Evolutionary conservation across 139 green algal species (phyloP), one percentile per base, ranked within the genome.

Genomic region (Astrephomene gubernaculifera): DNA sequence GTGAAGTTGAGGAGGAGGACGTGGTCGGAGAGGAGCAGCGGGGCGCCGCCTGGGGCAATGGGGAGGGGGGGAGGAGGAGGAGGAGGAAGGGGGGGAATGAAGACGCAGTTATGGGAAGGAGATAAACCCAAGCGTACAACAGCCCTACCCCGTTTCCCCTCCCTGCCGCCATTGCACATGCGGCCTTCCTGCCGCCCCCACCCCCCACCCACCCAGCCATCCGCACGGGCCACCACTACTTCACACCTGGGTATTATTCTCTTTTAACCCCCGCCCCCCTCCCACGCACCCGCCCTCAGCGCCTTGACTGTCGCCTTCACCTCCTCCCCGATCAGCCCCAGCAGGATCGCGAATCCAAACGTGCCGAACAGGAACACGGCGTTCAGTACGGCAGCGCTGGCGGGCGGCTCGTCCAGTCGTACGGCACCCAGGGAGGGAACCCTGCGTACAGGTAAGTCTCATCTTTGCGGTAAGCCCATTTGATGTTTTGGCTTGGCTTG

Each of bases 311-410:
- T 84, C 4, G 31, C 78, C 64, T 84, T 84, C 43, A 84, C 78
- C 31, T 84, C 78, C 41, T 84, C 78, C 4, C 78, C 33, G 17
- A 84, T 84, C 0, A 84, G 78, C 4, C 78, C 78, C 78, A 84
- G n/a, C 63, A 84, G 64, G 78, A 84, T 84, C 43, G 78, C 78
- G 41, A 84, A 84, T 3, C 41, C 78, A 29, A 84, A 84, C 1
- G 61, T 84, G 78, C 78, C 78, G 63, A 84, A 84, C 41, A 84
- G 61, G 43, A 84, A 84, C 33, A 84, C 78, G 10, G 43, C 63
- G 61, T 84, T 84, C 5, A 84, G 78, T 31, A 84, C 78, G 31
- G 21, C 1, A 22, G 78, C 78, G 61, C 54, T 75, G 78, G 43
- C 41, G 19, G 61, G 22, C 31, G 78, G 78, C 64, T 84, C 78